Conservation (phyloP, 177 flowering plant genomes). For the Vitis hybrid region DNA sequence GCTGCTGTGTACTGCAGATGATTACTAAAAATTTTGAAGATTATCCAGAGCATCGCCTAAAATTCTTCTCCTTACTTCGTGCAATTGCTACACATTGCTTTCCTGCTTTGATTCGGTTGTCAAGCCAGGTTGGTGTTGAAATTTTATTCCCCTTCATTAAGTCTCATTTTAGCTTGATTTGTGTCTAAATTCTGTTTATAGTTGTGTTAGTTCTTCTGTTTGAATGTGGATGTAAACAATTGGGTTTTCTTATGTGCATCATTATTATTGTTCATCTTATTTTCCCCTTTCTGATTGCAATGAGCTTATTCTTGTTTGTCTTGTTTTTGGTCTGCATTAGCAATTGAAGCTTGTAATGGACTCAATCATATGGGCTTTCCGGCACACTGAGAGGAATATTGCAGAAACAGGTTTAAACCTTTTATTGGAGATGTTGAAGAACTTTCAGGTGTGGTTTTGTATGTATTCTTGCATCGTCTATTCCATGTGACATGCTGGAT, state of each 20-base stretch:
- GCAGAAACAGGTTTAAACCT: constrained; percentile 98
- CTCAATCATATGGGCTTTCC: constrained; percentile 98
- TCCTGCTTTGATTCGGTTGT: constrained; percentile 80
- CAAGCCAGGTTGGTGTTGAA: constrained; percentile 68
- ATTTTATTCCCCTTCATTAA: background rate
- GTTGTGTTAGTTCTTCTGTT: background rate
- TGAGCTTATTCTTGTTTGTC: background rate
- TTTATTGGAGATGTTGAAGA: constrained; percentile 89
- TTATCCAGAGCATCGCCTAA: constrained; percentile 97
- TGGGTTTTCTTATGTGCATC: background rate
- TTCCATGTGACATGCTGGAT: background rate
- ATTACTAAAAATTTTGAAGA: constrained; percentile 98
- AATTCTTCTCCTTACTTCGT: constrained; percentile 90
- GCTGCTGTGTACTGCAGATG: constrained; percentile 60
- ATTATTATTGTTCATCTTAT: background rate
- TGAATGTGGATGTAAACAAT: background rate
- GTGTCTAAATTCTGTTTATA: background rate
- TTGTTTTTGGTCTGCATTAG: constrained; percentile 32
- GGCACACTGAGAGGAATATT: constrained; percentile 97
- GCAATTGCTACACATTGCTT: constrained; percentile 96
- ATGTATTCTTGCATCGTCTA: background rate
- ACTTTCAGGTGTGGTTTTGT: constrained; percentile 71
- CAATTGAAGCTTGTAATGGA: constrained; percentile 98
- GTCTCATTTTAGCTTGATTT: background rate
- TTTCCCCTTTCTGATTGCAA: background rate